Base-by-base conservation (phyloP, 352 stramenopile genomes). In the Pythium scleroteichum region DNA sequence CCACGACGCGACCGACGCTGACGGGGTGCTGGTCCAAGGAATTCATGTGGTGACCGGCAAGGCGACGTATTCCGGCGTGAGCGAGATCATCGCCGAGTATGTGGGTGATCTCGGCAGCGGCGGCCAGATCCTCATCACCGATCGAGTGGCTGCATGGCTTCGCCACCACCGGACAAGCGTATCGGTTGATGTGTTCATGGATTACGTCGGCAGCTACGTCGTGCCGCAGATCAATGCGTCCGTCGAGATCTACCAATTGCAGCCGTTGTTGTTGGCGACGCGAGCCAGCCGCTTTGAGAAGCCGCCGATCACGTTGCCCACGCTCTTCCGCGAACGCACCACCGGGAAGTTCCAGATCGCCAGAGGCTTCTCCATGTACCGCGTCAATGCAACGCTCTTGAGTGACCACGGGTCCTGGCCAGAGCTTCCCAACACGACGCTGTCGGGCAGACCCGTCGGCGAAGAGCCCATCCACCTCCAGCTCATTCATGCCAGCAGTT, bases 181-280 rank as follows among this genome's bases (percentile, higher is more conserved):
- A 10, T 51, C 53, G 27, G 49, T 62, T 16, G 54, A 62, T 1
- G 62, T 64, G 27, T 50, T 57, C 4, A 42, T 77, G 22, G 63
- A 83, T 17, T 72, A 59, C 22, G 46, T 83, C 14, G 58, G 62
- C 10, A 57, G 64, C 33, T 66, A 79, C 48, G 61, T 41, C 14
- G 73, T 85, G 14, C 71, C 71, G 24, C 73, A 80, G 40, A 62
- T 85, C 20, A 70, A 78, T 46, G 62, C 63, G 0, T 53, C 71
- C 19, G 47, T 85, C 0, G 61, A 85, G 20, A 39, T 85, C 17
- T 82, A 69, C 50, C 76, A 85, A 55, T 27, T 85, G 22, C 49
- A 72, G 19, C 73, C 73, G 35, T 23, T 22, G 5, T 52, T 68
- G 27, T 41, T 68, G 0, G 32, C 44, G 2, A 24, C 23, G 2